Evolutionary conservation across 805 yeast species (phyloP), one percentile per base, ranked within the genome.

Genomic region (Candida glaebosa): DNA sequence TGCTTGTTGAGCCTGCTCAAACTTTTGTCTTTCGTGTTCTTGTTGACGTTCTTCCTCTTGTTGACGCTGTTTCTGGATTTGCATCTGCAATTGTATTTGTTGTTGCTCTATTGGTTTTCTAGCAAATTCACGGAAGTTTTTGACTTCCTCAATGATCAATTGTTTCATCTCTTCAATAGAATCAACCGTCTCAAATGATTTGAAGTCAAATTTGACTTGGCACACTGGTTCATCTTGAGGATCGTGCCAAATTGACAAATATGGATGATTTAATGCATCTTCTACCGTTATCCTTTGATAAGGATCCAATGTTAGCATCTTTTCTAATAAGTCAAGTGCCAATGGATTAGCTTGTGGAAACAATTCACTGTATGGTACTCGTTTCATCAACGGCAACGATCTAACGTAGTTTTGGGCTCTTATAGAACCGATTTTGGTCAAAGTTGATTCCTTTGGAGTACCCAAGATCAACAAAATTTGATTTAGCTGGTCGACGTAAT

Each of bases 341-440:
- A 78, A 74, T 4, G 95, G 95, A 51, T 87, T 87, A 1, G 97
- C 96, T 34, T 80, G 63, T 18, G 98, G 97, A 54, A 82, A 91
- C 33, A 91, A 50, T 41, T 72, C 73, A 35, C 60, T 54, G 57
- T 83, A 86, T n/a, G 88, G 87, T 0, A 87, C 79, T 50, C 79
- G 84, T 44, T 87, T 82, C 83, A 84, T 86, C 52, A 67, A 81
- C 5, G 96, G 96, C 47, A 93, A 68, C 31, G 89, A 81, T 51
- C 91, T 79, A 40, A 93, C 95, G 61, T 91, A 93, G 47, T 87
- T 85, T 60, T 89, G 96, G 3, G 97, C 97, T 52, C 96, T 76
- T 44, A 81, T 77, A 2, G 96, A 86, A 19, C 96, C 95, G 20
- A 70, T 70, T 49, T 67, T 68, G 2, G 69, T 62, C 46, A 70